Percentiles rank a stretch among this genome's conserved stretches.
These are phyloP conservation scores for Xerocomellus intermedius DNA, from an alignment of 768 basidiomycete species.

Conservation along the genomic window DNA sequence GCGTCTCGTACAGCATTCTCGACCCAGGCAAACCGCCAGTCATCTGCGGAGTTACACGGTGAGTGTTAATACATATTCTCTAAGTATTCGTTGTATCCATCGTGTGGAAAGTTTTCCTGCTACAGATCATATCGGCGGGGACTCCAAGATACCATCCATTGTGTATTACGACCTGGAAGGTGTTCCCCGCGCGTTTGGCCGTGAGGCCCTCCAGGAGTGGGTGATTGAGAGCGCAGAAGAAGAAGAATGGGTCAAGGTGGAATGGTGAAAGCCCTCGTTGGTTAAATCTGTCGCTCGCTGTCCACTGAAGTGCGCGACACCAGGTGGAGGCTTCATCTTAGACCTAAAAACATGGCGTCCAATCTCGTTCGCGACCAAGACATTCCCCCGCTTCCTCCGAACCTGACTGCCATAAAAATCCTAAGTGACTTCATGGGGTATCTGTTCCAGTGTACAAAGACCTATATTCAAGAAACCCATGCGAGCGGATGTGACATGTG, in stretches of 20 bases:
- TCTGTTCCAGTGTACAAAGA: slow-evolving; percentile 41
- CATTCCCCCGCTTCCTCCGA: slow-evolving; percentile 42
- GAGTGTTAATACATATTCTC: neutral
- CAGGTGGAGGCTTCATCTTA: slow-evolving; percentile 39
- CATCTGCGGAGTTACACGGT: slow-evolving; percentile 25
- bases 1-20: slow-evolving; percentile 43
- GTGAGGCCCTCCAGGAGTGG: slow-evolving; percentile 42
- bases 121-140: slow-evolving; percentile 44
- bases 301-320: slow-evolving; percentile 4
- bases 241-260: slow-evolving; percentile 28
- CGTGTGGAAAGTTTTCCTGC: slow-evolving; percentile 41
- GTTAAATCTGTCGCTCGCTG: neutral
- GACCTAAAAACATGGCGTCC: slow-evolving; percentile 25
- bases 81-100: neutral
- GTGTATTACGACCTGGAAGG: slow-evolving; percentile 46
- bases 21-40: slow-evolving; percentile 30
- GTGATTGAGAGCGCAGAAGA: slow-evolving; percentile 41
- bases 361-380: slow-evolving; percentile 31
- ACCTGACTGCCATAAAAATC: slow-evolving; percentile 42
- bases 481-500: slow-evolving; percentile 41
- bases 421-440: slow-evolving; percentile 51
- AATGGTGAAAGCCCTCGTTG: slow-evolving; percentile 26
- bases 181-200: slow-evolving; percentile 41
- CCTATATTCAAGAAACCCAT: slow-evolving; percentile 47
- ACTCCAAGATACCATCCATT: slow-evolving; percentile 51